Evolutionary conservation across 176 grass and related monocot species (phyloP), one percentile per base, ranked within the genome.

Genomic region (Urochloa ruziziensis): DNA sequence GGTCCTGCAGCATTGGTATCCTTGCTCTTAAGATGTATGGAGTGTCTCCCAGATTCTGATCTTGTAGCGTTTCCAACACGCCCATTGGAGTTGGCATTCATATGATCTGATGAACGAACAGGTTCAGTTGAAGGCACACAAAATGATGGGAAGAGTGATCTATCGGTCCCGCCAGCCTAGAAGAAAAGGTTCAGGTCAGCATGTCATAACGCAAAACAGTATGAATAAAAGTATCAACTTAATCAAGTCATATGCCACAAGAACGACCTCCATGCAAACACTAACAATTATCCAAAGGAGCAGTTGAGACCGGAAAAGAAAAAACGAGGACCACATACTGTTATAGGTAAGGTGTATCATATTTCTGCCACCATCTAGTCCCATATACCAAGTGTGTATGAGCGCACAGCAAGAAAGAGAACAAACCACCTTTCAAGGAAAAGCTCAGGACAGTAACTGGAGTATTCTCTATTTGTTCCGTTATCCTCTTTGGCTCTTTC

Each of bases 111-210:
- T 13, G 73, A 78, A 58, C 61, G 85, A 53, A 60, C 54, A 7
- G 90, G 68, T 77, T 81, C 70, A 21, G 80, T 89, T n/a, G 68
- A 84, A 75, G 91, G 83, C 73, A 83, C 77, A 28, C 85, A 65
- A 75, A 92, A 92, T 59, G 90, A 74, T 80, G 88, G 83, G 81
- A 92, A 91, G 29, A 80, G 74, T 62, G 77, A 77, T 16, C 36
- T 97, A 7, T 92, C 88, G 29, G 57, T 48, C 46, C 67, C 88
- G 49, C 63, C 73, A 75, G 85, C 88, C 92, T 97, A 80, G 69
- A 89, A 59, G 66, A 32, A 77, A 72, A 72, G 14, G 36, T 82
- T 40, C 47, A 66, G 14, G 30, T 78, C 21, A 86, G 79, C 33
- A 75, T 1, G 62, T 62, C 5, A 54, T 13, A 54, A 80, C 1